Evolutionary conservation across 495 filamentous ascomycete genomes (phyloP).

Genomic region (Letharia lupina): DNA sequence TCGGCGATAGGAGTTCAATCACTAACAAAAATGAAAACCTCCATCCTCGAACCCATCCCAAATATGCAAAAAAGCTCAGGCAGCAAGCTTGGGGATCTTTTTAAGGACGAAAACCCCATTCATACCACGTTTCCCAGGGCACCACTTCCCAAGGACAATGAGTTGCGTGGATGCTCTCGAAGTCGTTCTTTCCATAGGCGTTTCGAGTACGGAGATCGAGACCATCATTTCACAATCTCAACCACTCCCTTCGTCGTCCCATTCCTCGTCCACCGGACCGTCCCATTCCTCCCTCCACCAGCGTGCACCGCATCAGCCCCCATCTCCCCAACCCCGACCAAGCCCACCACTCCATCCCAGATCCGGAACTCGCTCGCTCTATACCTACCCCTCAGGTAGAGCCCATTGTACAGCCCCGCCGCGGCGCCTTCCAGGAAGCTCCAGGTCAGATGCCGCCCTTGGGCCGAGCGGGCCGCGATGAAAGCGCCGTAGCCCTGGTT

Average conservation of each 20-base stretch:
- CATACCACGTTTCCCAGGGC: too few relatives aligned
- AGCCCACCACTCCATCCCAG: not conserved
- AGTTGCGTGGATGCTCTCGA: too few relatives aligned
- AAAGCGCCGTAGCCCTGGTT: constrained; percentile 2
- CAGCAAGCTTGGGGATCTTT: too few relatives aligned
- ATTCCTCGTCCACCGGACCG: not conserved
- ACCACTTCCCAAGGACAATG: too few relatives aligned
- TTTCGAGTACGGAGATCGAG: too few relatives aligned
- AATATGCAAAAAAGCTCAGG: too few relatives aligned
- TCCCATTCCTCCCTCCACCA: not conserved
- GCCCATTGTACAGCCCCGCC: constrained; percentile 4
- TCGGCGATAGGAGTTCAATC: too few relatives aligned
- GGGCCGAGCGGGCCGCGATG: not conserved
- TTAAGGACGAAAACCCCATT: too few relatives aligned
- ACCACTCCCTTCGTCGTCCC: not conserved
- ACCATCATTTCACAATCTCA: too few relatives aligned
- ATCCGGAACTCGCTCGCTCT: not conserved
- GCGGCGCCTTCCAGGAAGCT: constrained; percentile 1
- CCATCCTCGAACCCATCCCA: too few relatives aligned
- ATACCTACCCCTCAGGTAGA: not conserved
- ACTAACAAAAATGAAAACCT: too few relatives aligned
- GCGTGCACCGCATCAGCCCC: not conserved
- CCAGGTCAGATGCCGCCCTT: not conserved
- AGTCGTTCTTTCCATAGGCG: too few relatives aligned
- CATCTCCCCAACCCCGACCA: constrained; percentile 3